Evolutionary conservation across 2,329 filamentous ascomycete genomes (phyloP).

Genomic region (Hymenoscyphus fraxineus): DNA sequence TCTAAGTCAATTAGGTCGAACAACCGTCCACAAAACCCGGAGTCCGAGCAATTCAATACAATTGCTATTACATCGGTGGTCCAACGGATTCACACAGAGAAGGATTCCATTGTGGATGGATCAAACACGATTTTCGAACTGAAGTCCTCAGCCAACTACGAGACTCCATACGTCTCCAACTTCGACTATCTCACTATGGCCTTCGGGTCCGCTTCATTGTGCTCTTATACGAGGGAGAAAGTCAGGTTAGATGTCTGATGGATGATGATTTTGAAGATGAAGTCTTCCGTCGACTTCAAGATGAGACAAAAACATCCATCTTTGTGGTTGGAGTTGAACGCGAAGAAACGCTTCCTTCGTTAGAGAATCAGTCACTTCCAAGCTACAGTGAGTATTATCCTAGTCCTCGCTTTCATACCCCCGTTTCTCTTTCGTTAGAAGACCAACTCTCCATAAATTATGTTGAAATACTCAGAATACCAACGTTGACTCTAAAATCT

Average conservation of each 20-base stretch:
- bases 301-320: not conserved
- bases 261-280: not conserved
- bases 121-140: not conserved
- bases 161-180: not conserved
- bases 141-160: not conserved
- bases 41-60: not conserved
- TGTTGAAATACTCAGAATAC: too few relatives aligned
- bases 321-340: not conserved
- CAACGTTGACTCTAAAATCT: too few relatives aligned
- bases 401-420: too few relatives aligned
- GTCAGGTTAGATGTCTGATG: not conserved
- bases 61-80: not conserved
- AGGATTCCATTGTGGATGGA: not conserved
- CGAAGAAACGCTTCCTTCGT: not conserved
- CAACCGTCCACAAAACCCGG: not conserved
- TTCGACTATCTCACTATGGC: not conserved
- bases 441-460: too few relatives aligned
- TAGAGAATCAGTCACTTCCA: not conserved
- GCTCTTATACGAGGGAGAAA: not conserved
- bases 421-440: too few relatives aligned
- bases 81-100: not conserved
- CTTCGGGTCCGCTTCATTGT: not conserved
- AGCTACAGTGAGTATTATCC: not conserved
- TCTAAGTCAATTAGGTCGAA: too few relatives aligned
- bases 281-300: not conserved